Evolutionary conservation across 2,329 filamentous ascomycete genomes (phyloP), one percentile per base, ranked within the genome.

Genomic region (Colletotrichum filicis): DNA sequence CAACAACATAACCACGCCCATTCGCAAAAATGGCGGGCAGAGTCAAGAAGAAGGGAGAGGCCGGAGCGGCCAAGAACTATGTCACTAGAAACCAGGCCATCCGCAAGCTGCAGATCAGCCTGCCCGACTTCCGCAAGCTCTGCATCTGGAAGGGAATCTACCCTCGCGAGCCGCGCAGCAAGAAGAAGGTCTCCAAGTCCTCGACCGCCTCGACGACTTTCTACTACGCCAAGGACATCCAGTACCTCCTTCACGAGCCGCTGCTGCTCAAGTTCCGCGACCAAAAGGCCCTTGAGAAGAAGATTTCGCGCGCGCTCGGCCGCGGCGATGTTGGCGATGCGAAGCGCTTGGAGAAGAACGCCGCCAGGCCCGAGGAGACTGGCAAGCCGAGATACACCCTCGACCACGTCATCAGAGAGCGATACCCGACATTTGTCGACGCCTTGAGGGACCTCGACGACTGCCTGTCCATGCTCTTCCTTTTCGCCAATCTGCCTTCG

Each of bases 81-180:
- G 95, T 99, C 79, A 99, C 97, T 71, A 91, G 97, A 83, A 98
- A 96, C 55, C 95, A 98, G 87, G 97, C 97, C 58, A 95, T 99
- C 79, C 95, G 95, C 84, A 99, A 98, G 87, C 92, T 99, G 75
- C 97, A 99, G 86, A 94, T 99, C 84, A 98, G 94, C 80, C 91
- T 99, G 69, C 95, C 95, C 77, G 97, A 99, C 86, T 99, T 99
- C 86, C 93, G 97, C 85, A 93, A 97, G 86, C 90, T 99, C 82
- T 99, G 97, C 87, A 99, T 99, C 84, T 99, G 98, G 93, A 98
- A 98, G 88, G 97, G 95, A 79, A 98, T 99, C 83, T 99, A 98
- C 85, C 97, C 97, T 76, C 94, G 97, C 80, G 97, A 99, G 87
- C 97, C 97, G 76, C 92, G 97, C 81, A 98, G 93, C 87, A 96